Conservation (phyloP, 2,329 filamentous ascomycete species). For the Fusarium stilboides region DNA sequence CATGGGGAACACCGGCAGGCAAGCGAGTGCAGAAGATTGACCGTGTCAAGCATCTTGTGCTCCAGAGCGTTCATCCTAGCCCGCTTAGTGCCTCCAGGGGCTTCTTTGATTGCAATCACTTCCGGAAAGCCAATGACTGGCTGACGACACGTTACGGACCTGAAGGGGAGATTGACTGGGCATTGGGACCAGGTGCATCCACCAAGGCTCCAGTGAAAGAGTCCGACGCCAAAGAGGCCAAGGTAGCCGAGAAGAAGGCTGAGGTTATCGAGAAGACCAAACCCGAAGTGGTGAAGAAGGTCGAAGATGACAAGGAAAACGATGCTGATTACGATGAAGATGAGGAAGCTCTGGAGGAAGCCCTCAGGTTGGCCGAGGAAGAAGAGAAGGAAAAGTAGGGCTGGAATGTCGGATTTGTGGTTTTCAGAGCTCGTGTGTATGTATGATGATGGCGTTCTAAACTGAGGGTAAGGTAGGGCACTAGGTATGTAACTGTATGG, state of each 20-base stretch:
- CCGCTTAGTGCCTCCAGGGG: constrained; percentile 88
- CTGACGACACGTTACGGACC: constrained; percentile 82
- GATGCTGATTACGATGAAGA: constrained; percentile 54
- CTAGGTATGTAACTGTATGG: constrained; percentile 16
- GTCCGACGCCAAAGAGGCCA: constrained; percentile 43
- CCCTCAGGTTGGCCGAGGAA: constrained; percentile 53
- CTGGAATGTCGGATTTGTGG: neutral
- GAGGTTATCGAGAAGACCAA: constrained; percentile 48
- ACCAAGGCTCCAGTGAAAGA: constrained; percentile 51
- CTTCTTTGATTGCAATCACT: constrained; percentile 88
- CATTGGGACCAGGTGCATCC: constrained; percentile 62
- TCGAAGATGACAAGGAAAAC: constrained; percentile 45
- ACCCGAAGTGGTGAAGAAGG: constrained; percentile 31
- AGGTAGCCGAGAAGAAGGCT: constrained; percentile 43
- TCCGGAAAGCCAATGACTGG: constrained; percentile 88
- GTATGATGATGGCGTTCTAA: constrained; percentile 38
- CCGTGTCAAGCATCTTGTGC: constrained; percentile 80
- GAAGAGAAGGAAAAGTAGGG: constrained; percentile 42
- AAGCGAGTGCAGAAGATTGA: constrained; percentile 84
- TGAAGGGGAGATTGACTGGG: constrained; percentile 90
- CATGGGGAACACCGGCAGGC: constrained; percentile 90
- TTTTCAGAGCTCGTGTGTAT: constrained; percentile 30
- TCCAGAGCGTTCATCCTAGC: constrained; percentile 92
- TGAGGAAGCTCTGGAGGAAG: constrained; percentile 57
- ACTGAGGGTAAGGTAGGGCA: constrained; percentile 18